Percentiles rank a stretch among this genome's conserved stretches.
These are phyloP conservation scores for Penicillium sp. DNA, from an alignment of 2,329 filamentous ascomycete genomes.

Conservation along the genomic window DNA sequence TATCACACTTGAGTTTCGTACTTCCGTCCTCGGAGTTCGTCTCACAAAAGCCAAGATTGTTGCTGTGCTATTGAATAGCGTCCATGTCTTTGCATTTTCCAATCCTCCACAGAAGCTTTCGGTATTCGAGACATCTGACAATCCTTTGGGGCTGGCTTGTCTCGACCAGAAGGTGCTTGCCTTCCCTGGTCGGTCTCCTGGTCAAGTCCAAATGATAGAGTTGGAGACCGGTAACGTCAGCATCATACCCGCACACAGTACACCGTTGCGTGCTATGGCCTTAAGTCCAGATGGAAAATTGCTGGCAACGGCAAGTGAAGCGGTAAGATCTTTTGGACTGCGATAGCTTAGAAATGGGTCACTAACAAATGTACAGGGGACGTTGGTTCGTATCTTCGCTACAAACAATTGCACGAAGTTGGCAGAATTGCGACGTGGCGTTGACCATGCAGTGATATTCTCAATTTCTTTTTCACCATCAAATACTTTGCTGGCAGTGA, in stretches of 20 bases:
- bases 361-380: conserved; percentile 59
- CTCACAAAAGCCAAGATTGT: conserved; percentile 74
- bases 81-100: conserved; percentile 77
- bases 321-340: conserved; percentile 43
- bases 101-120: conserved; percentile 68
- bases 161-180: conserved; percentile 71
- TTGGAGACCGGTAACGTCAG: conserved; percentile 76
- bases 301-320: conserved; percentile 87
- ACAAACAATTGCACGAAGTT: conserved; percentile 77
- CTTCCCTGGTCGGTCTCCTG: conserved; percentile 81
- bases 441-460: conserved; percentile 84
- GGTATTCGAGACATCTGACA: conserved; percentile 82
- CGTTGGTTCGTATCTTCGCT: conserved; percentile 80
- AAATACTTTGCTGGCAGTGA: conserved; percentile 78
- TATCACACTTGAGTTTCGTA: conserved; percentile 75
- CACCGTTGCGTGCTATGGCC: conserved; percentile 72
- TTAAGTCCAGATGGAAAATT: conserved; percentile 77
- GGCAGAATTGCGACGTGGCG: conserved; percentile 80
- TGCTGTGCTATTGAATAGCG: conserved; percentile 76
- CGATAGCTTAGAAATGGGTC: conserved; percentile 5
- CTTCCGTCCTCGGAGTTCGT: conserved; percentile 75
- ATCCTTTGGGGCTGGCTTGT: conserved; percentile 76
- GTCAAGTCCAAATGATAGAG: conserved; percentile 87
- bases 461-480: conserved; percentile 84
- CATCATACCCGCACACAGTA: conserved; percentile 88